These are phyloP conservation scores for Leishmania mexicana DNA, from an alignment of 208 protist genomes.

Conservation along the genomic window DNA sequence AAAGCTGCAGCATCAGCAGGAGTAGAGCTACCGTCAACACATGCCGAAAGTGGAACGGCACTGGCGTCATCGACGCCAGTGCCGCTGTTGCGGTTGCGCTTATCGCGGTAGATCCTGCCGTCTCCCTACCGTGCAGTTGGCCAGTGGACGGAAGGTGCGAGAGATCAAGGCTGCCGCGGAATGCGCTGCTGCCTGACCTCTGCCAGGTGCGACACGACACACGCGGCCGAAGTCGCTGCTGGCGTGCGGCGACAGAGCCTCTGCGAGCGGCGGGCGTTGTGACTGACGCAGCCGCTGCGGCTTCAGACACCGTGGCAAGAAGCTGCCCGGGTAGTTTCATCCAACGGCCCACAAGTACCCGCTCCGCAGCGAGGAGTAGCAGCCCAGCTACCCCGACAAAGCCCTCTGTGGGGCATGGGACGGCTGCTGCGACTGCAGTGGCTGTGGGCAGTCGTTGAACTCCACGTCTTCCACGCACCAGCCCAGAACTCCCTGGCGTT, in stretches of 20 bases:
- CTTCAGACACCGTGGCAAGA: neutral
- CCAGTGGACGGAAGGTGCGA: neutral
- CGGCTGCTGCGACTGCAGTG: neutral
- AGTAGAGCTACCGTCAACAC: slow-evolving; percentile 3
- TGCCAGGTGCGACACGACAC: neutral
- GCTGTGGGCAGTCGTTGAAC: neutral
- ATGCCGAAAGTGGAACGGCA: neutral
- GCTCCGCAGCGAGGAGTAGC: neutral
- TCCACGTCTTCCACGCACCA: neutral
- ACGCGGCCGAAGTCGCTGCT: neutral
- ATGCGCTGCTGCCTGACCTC: neutral
- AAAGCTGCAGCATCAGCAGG: neutral
- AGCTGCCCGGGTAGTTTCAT: neutral
- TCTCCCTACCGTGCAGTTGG: neutral
- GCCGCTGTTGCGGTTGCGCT: neutral
- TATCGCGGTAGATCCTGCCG: neutral
- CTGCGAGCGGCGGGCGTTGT: neutral
- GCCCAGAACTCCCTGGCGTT: neutral
- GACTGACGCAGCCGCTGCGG: neutral
- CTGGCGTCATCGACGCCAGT: neutral
- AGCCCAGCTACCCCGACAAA: slow-evolving; percentile 1
- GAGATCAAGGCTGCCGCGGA: neutral
- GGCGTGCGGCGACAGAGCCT: neutral
- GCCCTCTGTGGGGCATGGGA: slow-evolving; percentile 4
- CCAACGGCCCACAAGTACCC: neutral